Conservation (phyloP, 2,329 filamentous ascomycete species). For the Shiraia bambusicola region DNA sequence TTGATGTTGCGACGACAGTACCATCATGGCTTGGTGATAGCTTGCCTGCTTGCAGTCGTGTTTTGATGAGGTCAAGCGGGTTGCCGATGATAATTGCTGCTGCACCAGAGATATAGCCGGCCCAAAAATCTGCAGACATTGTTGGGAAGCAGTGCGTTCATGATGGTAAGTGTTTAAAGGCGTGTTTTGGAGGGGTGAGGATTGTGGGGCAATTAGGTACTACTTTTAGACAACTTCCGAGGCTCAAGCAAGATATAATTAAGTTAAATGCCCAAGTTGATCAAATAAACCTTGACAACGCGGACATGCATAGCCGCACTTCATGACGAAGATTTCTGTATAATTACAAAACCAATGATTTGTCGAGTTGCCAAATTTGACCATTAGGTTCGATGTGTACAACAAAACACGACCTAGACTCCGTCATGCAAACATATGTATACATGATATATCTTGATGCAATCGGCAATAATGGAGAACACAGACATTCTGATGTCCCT, state of each 20-base stretch:
- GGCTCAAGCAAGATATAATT: slow-evolving; percentile 15
- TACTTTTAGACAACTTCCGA: slow-evolving; percentile 15
- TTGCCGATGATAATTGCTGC: slow-evolving; percentile 87
- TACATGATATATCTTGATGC: too few relatives aligned
- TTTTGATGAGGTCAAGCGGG: slow-evolving; percentile 77
- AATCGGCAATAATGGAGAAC: too few relatives aligned
- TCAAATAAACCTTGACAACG: too few relatives aligned
- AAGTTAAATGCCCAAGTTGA: too few relatives aligned
- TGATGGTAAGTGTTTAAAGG: slow-evolving; percentile 13
- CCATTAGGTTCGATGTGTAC: too few relatives aligned
- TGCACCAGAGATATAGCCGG: slow-evolving; percentile 85
- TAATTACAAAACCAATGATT: too few relatives aligned
- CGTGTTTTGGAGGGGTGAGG: slow-evolving; percentile 8
- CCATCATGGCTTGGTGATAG: slow-evolving; percentile 14
- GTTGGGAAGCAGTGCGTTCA: slow-evolving; percentile 1
- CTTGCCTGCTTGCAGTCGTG: slow-evolving; percentile 70
- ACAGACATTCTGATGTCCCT: too few relatives aligned
- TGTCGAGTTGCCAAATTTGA: background rate
- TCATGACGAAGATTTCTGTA: too few relatives aligned
- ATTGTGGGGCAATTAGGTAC: slow-evolving; percentile 9
- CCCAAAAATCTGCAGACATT: slow-evolving; percentile 92
- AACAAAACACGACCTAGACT: too few relatives aligned
- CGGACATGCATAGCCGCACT: too few relatives aligned
- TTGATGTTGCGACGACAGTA: slow-evolving; percentile 11
- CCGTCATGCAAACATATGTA: too few relatives aligned